phyloP scores from a whole-genome alignment of 441 rosid species.

The Hura crepitans region DNA sequence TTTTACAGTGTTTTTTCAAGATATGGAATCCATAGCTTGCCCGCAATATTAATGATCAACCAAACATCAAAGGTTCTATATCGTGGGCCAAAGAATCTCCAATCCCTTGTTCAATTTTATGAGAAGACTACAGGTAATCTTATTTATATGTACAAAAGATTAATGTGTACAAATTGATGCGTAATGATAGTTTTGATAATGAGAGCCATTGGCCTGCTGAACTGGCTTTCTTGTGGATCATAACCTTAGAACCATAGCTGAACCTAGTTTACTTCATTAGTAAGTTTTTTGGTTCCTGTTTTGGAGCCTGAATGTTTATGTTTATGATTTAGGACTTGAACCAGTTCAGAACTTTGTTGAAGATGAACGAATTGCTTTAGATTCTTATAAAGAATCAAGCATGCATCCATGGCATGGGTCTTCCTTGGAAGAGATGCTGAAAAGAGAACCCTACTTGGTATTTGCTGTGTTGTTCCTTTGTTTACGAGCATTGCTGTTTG shows the following conservation, averaged over 20 bases:
- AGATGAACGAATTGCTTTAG: slow-evolving; percentile 29
- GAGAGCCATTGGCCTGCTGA: not conserved
- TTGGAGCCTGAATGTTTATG: not conserved
- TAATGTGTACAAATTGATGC: not conserved
- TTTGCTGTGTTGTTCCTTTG: slow-evolving; percentile 46
- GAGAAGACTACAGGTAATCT: slow-evolving; percentile 55
- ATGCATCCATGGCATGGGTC: slow-evolving; percentile 31
- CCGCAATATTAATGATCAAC: slow-evolving; percentile 58
- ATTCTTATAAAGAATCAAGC: slow-evolving; percentile 22
- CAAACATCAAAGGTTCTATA: slow-evolving; percentile 49
- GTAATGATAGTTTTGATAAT: not conserved
- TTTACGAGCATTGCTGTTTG: slow-evolving; percentile 39
- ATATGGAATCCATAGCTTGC: slow-evolving; percentile 77
- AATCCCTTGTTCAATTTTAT: slow-evolving; percentile 60
- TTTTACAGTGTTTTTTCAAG: slow-evolving; percentile 63
- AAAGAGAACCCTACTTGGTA: slow-evolving; percentile 56
- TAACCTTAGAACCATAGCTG: not conserved
- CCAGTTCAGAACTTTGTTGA: slow-evolving; percentile 48
- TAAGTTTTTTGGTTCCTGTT: not conserved
- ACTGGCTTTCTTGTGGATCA: not conserved
- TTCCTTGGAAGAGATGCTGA: slow-evolving; percentile 39
- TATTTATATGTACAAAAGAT: not conserved
- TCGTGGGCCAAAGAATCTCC: slow-evolving; percentile 54
- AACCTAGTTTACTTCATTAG: not conserved
- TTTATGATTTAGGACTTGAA: slow-evolving; percentile 43